Conservation (phyloP, 164 flowering plant genomes). For the Echeveria elegans region DNA sequence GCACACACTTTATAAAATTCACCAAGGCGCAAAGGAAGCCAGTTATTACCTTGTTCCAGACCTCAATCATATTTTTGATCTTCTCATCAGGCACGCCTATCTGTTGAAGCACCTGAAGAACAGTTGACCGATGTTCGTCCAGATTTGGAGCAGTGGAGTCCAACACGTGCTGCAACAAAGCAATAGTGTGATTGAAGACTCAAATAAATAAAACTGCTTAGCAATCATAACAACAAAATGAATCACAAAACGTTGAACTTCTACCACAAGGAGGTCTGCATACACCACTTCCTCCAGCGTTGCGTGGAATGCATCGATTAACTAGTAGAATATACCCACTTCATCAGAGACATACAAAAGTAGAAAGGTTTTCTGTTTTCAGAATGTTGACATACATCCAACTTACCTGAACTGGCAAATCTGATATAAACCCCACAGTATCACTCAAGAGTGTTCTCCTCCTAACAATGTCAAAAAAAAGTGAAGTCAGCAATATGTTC, state of each 20-base stretch:
- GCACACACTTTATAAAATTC: no score
- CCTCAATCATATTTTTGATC: constrained; percentile 84
- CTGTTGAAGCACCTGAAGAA: constrained; percentile 72
- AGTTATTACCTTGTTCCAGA: constrained; percentile 79
- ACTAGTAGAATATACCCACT: constrained; percentile 31
- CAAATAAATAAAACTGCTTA: no score
- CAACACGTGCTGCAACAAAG: constrained; percentile 67
- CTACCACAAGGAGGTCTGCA: constrained; percentile 96
- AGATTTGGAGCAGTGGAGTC: constrained; percentile 77
- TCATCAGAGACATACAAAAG: background rate
- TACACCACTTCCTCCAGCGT: constrained; percentile 95
- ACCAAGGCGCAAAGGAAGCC: no score
- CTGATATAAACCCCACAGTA: constrained; percentile 96
- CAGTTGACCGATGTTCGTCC: constrained; percentile 70
- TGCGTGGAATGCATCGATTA: constrained; percentile 95
- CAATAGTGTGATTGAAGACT: constrained; percentile 3
- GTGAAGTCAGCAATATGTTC: constrained; percentile 2
- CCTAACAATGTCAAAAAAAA: constrained; percentile 31
- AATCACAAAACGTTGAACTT: constrained; percentile 4
- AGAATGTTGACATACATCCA: background rate
- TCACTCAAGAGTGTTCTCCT: constrained; percentile 87
- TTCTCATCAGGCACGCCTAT: constrained; percentile 83
- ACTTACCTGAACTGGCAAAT: constrained; percentile 88
- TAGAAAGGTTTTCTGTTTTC: background rate
- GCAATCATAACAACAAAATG: background rate